Evolutionary conservation across 2,329 filamentous ascomycete genomes (phyloP), one percentile per base, ranked within the genome.

Genomic region (Aurifilum marmelostoma): DNA sequence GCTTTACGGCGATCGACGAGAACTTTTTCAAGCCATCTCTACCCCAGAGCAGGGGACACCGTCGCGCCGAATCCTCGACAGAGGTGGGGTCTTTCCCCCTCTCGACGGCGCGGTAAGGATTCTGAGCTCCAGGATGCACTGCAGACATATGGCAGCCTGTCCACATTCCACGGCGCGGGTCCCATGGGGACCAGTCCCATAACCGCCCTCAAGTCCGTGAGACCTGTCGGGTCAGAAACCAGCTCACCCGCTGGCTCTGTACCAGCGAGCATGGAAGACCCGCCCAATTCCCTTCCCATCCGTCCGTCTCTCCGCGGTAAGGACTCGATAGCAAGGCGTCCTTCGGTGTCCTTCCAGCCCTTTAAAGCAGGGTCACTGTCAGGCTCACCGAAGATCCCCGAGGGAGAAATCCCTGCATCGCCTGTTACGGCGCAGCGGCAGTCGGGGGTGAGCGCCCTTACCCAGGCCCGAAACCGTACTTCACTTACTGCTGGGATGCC

Each of bases 281-380:
- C 82, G 2, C 82, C 84, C 11, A 83, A 84, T 72, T 88, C 87
- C 4, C 75, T 88, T 59, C 87, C 87, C n/a, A 84, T 86, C 21
- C 75, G 69, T 5, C 67, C 67, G 41, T 69, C 69, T 37, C 27
- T 65, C 6, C 83, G 83, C 63, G 80, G 79, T 18, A 79, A 82
- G 54, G 88, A 92, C 58, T 83, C 82, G 29, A 75, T 86, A 62
- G 85, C 85, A 66, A 87, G 94, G 74, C 88, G 93, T 66, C 90
- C 92, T 8, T 97, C 93, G 0, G 88, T 97, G 29, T 97, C 93
- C 0, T 97, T 97, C 75, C 93, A 97, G 74, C 94, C 95, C 0
- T 99, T 99, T 83, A 99, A 99, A 80, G 93, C 94, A 18, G 95
- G 95, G 14, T 97, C 95, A 1, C 83, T 98, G n/a, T 97, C 94